Evolutionary conservation across 345 rosid genomes (phyloP), one percentile per base, ranked within the genome.

Genomic region (Cardiospermum halicacabum): DNA sequence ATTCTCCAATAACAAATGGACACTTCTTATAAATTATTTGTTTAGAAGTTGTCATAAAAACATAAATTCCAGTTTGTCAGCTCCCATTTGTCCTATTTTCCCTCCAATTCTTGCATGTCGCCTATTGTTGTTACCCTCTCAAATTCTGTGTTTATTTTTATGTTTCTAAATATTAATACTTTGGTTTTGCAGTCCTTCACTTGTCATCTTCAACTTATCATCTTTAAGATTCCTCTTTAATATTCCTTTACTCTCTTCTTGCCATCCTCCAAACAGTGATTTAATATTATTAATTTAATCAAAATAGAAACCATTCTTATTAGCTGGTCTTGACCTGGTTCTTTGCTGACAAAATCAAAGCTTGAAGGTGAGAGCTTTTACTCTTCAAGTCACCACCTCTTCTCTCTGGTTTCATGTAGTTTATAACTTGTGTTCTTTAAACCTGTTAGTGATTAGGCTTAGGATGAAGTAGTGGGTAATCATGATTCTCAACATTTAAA

Each of bases 71-170:
- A 11, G 3, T 45, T 71, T 60, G 81, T 74, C 79, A 18, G 26
- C 67, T 69, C 64, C 40, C 67, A 21, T 39, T 65, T 59, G 79
- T 69, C 79, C n/a, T 42, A 11, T 43, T 50, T 47, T 39, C 37
- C 16, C 42, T 12, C 60, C 21, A 25, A 31, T 57, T 37, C 42
- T 53, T 62, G 51, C 67, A 43, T 56, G 65, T 51, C 62, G 77
- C 79, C 81, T 49, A 37, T 50, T 74, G 75, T 50, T 74, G 75
- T 56, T 56, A 71, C 45, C 27, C 51, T 53, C 70, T 69, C 63
- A 62, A 58, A 70, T 54, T 34, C 65, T 60, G 26, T 62, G 15
- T 56, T 60, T 67, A 62, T 70, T 66, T 40, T 32, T 65, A 34
- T 25, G 37, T 72, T 66, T 34, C 10, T 11, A 5, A 34, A n/a